Evolutionary conservation across 1,284 basidiomycete genomes (phyloP).

Genomic region (Sparassis latifolia): DNA sequence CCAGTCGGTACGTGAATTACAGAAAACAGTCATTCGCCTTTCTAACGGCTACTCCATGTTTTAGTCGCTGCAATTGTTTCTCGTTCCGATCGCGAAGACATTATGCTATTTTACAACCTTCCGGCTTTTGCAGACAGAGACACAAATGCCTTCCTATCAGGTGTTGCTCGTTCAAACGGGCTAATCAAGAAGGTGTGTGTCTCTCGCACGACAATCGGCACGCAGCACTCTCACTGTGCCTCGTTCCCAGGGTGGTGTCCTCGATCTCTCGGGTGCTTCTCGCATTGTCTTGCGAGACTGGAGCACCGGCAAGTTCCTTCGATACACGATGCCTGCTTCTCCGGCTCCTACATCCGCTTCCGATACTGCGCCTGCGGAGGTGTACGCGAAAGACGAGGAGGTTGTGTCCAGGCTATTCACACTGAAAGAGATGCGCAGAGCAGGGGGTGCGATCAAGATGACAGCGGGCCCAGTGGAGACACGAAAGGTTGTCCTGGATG

Average conservation of each 20-base stretch:
- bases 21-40: neutral
- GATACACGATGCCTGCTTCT: conserved; percentile 64
- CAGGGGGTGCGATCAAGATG: conserved; percentile 54
- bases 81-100: conserved; percentile 71
- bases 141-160: conserved; percentile 72
- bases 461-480: conserved; percentile 42
- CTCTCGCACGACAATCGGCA: neutral
- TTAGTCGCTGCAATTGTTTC: conserved; percentile 72
- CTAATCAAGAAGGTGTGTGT: conserved; percentile 71
- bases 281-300: conserved; percentile 87
- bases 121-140: conserved; percentile 78
- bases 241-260: conserved; percentile 54
- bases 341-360: conserved; percentile 18
- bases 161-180: conserved; percentile 74
- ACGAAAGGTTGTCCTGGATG: conserved; percentile 50
- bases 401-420: conserved; percentile 45
- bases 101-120: conserved; percentile 87
- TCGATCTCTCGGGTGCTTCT: conserved; percentile 77
- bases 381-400: conserved; percentile 38
- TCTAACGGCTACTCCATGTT: neutral
- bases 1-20: conserved; percentile 52
- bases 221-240: conserved; percentile 1
- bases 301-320: conserved; percentile 75
- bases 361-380: conserved; percentile 20
- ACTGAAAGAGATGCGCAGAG: conserved; percentile 60